Evolutionary conservation across 1,139 yeast genomes (phyloP), one percentile per base, ranked within the genome.

Genomic region (Geotrichum cucujoidarum): DNA sequence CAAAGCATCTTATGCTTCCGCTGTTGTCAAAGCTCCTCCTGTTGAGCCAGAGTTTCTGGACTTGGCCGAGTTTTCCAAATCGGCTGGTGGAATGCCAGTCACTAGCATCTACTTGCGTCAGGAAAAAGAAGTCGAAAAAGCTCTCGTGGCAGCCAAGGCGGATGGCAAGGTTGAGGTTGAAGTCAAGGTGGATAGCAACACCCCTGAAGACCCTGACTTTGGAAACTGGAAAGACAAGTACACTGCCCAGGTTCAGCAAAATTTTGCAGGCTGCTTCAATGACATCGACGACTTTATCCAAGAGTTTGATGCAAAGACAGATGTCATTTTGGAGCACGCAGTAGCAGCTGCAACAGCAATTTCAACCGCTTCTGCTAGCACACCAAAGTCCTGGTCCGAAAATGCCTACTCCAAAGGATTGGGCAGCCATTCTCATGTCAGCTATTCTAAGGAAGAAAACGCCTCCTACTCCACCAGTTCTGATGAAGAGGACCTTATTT

Each of bases 281-380:
- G 50, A 47, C 20, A 40, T 47, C 27, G 50, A 47, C 31, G 50
- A 47, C 14, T 47, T 47, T 43, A 35, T 47, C 21, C 44, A 42
- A 29, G 47, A 47, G 27, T 47, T 47, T 24, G 39, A 47, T 22
- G 50, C 47, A 4, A 42, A 43, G 18, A 47, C 50, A 3, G 43
- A 30, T 13, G 20, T 14, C 16, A 36, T 43, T 29, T 41, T 43
- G 3, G 40, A 30, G 16, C 30, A 36, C 38, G 45, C 46, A 18
- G 40, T 25, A 29, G 45, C 37, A 22, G 41, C 44, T 14, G 29
- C 30, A 17, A 43, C 46, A 13, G 50, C 45, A 13, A 45, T 44
- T 5, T 40, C 42, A 8, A 37, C 45, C 24, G 44, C 47, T 33
- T 34, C 44, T 20, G 17, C 40, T n/a, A n/a, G n/a, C n/a, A n/a